Evolutionary conservation across 805 yeast genomes (phyloP).

Genomic region (Metschnikowia picachoensis): DNA sequence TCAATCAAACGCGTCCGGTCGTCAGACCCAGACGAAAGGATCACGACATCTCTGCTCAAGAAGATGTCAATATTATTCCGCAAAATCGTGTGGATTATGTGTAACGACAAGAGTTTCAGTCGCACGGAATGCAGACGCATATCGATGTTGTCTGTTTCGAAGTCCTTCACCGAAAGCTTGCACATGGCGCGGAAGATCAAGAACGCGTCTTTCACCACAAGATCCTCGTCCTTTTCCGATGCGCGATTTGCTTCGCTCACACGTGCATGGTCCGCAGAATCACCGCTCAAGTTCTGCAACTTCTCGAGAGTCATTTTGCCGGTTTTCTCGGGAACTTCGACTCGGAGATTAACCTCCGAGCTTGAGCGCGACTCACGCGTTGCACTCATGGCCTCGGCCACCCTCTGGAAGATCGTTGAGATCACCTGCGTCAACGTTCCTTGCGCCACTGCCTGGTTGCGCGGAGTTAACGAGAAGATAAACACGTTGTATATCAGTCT

Average conservation of each 20-base stretch:
- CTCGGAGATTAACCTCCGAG: conserved; percentile 18
- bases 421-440: conserved; percentile 92
- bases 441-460: conserved; percentile 92
- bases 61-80: conserved; percentile 83
- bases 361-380: conserved; percentile 14
- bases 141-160: conserved; percentile 74
- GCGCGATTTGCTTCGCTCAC: conserved; percentile 46
- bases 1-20: conserved; percentile 63
- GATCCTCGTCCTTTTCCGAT: conserved; percentile 56
- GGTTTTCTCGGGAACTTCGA: conserved; percentile 8
- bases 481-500: conserved; percentile 92
- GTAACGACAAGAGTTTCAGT: conserved; percentile 84
- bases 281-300: conserved; percentile 53
- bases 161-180: conserved; percentile 78
- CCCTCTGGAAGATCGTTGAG: conserved; percentile 75
- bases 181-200: conserved; percentile 92
- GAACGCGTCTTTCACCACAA: conserved; percentile 85
- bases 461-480: conserved; percentile 72
- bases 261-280: conserved; percentile 45
- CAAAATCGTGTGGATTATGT: conserved; percentile 79
- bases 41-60: conserved; percentile 51
- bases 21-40: conserved; percentile 46
- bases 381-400: conserved; percentile 24
- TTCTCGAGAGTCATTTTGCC: conserved; percentile 53
- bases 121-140: conserved; percentile 91